phyloP scores from a whole-genome alignment of 2,329 filamentous ascomycete species.

The Calonectria naviculata region DNA sequence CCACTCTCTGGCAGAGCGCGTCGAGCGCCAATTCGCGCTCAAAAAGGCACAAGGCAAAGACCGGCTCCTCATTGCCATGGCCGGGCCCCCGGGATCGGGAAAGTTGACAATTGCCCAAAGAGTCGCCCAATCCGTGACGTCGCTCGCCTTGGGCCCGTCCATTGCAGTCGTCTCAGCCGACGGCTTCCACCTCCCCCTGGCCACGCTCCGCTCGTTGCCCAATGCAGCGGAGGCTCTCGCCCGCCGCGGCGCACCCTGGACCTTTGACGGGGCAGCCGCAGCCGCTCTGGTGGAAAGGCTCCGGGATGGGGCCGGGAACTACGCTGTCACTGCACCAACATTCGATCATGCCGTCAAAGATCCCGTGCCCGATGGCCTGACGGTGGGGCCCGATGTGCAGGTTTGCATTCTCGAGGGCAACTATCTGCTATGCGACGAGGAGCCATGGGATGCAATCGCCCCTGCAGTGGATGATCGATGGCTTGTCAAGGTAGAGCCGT shows the following conservation, averaged over 20 bases:
- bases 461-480: slow-evolving; percentile 52
- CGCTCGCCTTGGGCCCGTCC: slow-evolving; percentile 24
- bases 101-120: slow-evolving; percentile 34
- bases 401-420: slow-evolving; percentile 80
- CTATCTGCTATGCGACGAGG: slow-evolving; percentile 52
- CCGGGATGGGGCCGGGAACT: slow-evolving; percentile 16
- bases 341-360: slow-evolving; percentile 84
- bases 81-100: slow-evolving; percentile 33
- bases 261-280: slow-evolving; percentile 42
- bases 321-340: slow-evolving; percentile 66
- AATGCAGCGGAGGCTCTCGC: slow-evolving; percentile 44
- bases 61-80: slow-evolving; percentile 34
- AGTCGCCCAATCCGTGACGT: slow-evolving; percentile 24
- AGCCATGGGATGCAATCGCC: slow-evolving; percentile 47
- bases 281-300: slow-evolving; percentile 34
- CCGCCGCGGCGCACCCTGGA: slow-evolving; percentile 47
- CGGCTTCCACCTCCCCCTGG: slow-evolving; percentile 43
- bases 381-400: slow-evolving; percentile 65
- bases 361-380: slow-evolving; percentile 72
- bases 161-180: slow-evolving; percentile 41
- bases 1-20: slow-evolving; percentile 32
- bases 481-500: slow-evolving; percentile 52
- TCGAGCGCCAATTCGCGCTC: slow-evolving; percentile 33
- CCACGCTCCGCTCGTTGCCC: slow-evolving; percentile 40
- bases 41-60: slow-evolving; percentile 19